These are phyloP conservation scores for Arthonia radiata DNA, from an alignment of 495 filamentous ascomycete genomes.

Conservation along the genomic window DNA sequence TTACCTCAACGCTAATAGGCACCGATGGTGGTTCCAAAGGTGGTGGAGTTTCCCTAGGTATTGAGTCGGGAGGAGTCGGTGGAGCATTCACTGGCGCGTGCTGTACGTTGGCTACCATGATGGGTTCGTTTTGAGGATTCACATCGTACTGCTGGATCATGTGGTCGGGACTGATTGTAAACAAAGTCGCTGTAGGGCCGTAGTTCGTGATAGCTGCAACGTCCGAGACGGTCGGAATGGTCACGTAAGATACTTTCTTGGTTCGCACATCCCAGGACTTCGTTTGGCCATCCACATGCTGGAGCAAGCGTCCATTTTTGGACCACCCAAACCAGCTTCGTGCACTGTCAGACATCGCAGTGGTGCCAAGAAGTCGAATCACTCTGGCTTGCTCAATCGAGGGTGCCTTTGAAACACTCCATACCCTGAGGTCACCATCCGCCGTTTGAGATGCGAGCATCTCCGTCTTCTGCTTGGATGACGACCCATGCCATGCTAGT, in stretches of 20 bases:
- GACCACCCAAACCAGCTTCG: conserved; percentile 92
- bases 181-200: conserved; percentile 72
- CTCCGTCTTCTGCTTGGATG: conserved; percentile 87
- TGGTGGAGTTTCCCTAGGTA: conserved; percentile 11
- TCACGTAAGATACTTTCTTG: conserved; percentile 74
- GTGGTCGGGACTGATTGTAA: conserved; percentile 69
- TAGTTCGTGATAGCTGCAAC: conserved; percentile 67
- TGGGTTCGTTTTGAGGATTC: conserved; percentile 32
- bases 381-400: conserved; percentile 56
- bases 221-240: conserved; percentile 60
- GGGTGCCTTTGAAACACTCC: conserved; percentile 81
- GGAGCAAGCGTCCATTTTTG: conserved; percentile 85
- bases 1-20: conserved; percentile 30
- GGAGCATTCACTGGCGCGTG: conserved; percentile 52
- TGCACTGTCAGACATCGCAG: conserved; percentile 45
- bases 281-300: conserved; percentile 77
- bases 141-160: conserved; percentile 88
- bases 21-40: conserved; percentile 15
- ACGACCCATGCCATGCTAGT: conserved; percentile 94
- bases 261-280: conserved; percentile 96
- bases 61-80: conserved; percentile 50
- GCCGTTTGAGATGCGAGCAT: conserved; percentile 87
- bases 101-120: conserved; percentile 60
- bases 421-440: conserved; percentile 83
- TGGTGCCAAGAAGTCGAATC: conserved; percentile 58